Percentiles rank a stretch among this genome's conserved stretches.
phyloP scores from a whole-genome alignment of 2,329 filamentous ascomycete genomes.

The Gliomastix tumulicola region DNA sequence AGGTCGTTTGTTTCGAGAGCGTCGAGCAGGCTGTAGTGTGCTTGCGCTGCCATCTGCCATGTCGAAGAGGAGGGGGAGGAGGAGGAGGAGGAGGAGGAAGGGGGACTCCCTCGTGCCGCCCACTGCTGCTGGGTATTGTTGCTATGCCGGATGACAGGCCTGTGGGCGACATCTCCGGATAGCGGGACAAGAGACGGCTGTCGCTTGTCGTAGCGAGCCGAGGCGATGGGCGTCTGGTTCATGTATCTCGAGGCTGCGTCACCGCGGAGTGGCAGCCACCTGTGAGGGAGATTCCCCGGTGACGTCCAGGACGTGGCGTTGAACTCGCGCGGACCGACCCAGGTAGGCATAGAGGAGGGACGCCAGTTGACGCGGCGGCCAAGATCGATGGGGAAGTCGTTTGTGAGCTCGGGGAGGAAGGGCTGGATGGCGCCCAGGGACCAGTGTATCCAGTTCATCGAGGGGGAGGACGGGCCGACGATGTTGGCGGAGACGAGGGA shows the following conservation, averaged over 20 bases:
- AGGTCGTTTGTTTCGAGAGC: constrained; percentile 40
- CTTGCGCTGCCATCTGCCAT: constrained; percentile 43
- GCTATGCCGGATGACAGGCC: too few species aligned
- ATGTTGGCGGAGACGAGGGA: constrained; percentile 48
- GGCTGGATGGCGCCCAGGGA: constrained; percentile 44
- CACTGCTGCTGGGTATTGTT: too few species aligned
- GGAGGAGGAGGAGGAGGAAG: too few species aligned
- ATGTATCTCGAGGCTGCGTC: constrained; percentile 26
- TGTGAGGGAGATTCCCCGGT: constrained; percentile 32
- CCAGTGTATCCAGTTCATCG: constrained; percentile 46
- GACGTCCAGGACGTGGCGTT: constrained; percentile 20
- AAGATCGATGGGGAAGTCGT: too few species aligned
- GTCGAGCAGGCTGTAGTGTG: constrained; percentile 39
- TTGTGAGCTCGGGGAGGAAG: constrained; percentile 40
- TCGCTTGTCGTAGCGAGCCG: constrained; percentile 42
- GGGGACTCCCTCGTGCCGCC: too few species aligned
- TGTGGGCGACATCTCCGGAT: too few species aligned
- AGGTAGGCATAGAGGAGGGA: constrained; percentile 26
- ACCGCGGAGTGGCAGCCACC: constrained; percentile 38
- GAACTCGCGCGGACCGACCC: constrained; percentile 19
- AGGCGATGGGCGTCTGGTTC: constrained; percentile 34
- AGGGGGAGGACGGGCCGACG: constrained; percentile 48
- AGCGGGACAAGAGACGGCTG: too few species aligned
- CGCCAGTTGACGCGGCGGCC: constrained; percentile 25
- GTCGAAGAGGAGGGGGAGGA: too few species aligned